Conservation (phyloP, 176 grass and related monocot genomes). For the Miscanthus lutarioriparius region DNA sequence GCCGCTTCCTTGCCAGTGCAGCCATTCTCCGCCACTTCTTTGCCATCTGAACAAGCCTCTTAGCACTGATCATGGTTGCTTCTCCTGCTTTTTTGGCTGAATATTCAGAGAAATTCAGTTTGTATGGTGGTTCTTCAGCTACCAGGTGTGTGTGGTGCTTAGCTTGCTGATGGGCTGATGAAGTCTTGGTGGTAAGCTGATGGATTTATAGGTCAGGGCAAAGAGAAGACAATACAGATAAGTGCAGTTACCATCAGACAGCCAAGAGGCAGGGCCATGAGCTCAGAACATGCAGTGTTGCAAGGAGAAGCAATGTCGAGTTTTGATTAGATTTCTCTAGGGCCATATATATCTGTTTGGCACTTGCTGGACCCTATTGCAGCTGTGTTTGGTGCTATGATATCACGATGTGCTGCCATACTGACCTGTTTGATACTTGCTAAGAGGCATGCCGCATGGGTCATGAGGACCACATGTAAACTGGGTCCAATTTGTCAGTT, state of each 20-base stretch:
- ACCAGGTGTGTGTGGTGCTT: neutral
- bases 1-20: slow-evolving; percentile 30
- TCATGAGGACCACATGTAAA: neutral
- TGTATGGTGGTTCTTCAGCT: neutral
- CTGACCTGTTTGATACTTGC: neutral
- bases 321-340: slow-evolving; percentile 1
- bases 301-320: neutral
- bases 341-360: slow-evolving; percentile 10
- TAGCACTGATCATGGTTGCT: slow-evolving; percentile 38
- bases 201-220: too few relatives aligned
- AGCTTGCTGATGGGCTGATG: neutral
- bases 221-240: too few relatives aligned
- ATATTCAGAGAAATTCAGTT: neutral
- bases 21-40: slow-evolving; percentile 33
- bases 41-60: slow-evolving; percentile 43
- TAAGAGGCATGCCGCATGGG: slow-evolving; percentile 1
- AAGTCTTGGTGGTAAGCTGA: neutral
- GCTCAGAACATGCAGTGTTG: slow-evolving; percentile 32
- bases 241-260: slow-evolving; percentile 12
- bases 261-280: slow-evolving; percentile 32
- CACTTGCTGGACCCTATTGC: neutral
- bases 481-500: neutral
- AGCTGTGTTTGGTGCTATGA: neutral
- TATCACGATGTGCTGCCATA: slow-evolving; percentile 6
- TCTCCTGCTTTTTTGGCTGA: neutral